A percentile compares a stretch with the other conserved stretches of the same genome.
Conservation (phyloP, 495 filamentous ascomycete genomes). For the Tuber aestivum region DNA sequence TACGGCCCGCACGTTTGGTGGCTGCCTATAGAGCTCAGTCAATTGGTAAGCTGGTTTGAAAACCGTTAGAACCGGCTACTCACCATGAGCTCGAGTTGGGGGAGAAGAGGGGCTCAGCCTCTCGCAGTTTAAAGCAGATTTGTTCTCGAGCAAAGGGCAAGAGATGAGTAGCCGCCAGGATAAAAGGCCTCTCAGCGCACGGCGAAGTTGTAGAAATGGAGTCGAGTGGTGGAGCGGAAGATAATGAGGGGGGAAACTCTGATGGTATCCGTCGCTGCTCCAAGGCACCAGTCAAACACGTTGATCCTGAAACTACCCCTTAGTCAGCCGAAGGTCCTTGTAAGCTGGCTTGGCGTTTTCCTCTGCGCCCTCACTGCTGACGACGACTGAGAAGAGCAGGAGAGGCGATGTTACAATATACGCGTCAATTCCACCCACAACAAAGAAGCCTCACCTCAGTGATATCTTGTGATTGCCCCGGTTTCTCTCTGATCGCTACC, state of each 20-base stretch:
- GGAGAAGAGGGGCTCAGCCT: background rate
- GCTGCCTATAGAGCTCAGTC: constrained; percentile 24
- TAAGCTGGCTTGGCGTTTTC: background rate
- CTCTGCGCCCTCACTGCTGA: background rate
- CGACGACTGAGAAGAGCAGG: background rate
- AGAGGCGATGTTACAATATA: background rate
- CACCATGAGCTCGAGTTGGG: background rate
- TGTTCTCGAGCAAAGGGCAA: background rate
- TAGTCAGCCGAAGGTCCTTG: background rate
- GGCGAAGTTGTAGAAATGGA: background rate
- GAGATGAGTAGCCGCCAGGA: background rate
- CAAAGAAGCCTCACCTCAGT: background rate
- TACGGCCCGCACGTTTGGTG: constrained; percentile 53
- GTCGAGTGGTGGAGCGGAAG: constrained; percentile 2
- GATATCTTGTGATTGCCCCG: background rate
- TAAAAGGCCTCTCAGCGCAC: background rate
- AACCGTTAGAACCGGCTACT: background rate
- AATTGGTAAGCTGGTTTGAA: background rate
- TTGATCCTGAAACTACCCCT: background rate
- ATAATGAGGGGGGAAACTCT: background rate
- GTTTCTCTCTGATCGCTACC: background rate
- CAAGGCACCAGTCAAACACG: background rate
- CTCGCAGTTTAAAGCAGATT: background rate
- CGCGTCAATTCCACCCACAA: background rate
- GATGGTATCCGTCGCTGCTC: background rate